These are phyloP conservation scores for Coleophoma eucalyptorum DNA, from an alignment of 2,329 filamentous ascomycete genomes.

Conservation along the genomic window DNA sequence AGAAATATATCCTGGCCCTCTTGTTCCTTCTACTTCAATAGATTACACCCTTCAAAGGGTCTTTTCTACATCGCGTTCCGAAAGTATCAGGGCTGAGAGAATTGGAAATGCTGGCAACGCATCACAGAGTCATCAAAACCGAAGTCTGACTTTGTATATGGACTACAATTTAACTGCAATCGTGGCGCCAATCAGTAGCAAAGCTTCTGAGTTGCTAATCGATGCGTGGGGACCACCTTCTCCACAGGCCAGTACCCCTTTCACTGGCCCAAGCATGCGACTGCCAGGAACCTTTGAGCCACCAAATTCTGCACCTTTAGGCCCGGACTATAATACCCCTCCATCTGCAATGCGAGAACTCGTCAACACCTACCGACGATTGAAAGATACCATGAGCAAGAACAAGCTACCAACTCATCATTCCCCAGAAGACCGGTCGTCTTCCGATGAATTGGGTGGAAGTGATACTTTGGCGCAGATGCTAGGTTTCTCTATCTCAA, in stretches of 20 bases:
- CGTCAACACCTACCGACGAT: slow-evolving; percentile 55
- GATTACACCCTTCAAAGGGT: slow-evolving; percentile 32
- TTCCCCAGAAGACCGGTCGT: slow-evolving; percentile 3
- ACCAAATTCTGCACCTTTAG: not conserved
- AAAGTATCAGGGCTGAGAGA: not conserved
- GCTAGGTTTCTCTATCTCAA: slow-evolving; percentile 81
- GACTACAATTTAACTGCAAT: slow-evolving; percentile 17
- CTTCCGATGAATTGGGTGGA: slow-evolving; percentile 40
- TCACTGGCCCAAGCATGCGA: not conserved
- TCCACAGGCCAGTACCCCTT: slow-evolving; percentile 7
- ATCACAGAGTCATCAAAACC: slow-evolving; percentile 4
- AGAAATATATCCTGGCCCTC: slow-evolving; percentile 72
- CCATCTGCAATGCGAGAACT: slow-evolving; percentile 47
- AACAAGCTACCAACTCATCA: slow-evolving; percentile 46
- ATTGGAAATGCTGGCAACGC: slow-evolving; percentile 9
- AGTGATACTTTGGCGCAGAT: slow-evolving; percentile 60
- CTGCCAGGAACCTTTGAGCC: not conserved
- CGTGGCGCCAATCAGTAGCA: slow-evolving; percentile 14
- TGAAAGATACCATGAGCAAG: slow-evolving; percentile 53
- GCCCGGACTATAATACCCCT: slow-evolving; percentile 29
- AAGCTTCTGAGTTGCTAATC: slow-evolving; percentile 23
- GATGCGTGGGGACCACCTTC: slow-evolving; percentile 24
- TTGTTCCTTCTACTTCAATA: slow-evolving; percentile 59
- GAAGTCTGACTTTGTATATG: slow-evolving; percentile 18
- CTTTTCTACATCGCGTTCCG: not conserved